These are phyloP conservation scores for Colletotrichum euphorbiae DNA, from an alignment of 2,329 filamentous ascomycete genomes.

Conservation along the genomic window DNA sequence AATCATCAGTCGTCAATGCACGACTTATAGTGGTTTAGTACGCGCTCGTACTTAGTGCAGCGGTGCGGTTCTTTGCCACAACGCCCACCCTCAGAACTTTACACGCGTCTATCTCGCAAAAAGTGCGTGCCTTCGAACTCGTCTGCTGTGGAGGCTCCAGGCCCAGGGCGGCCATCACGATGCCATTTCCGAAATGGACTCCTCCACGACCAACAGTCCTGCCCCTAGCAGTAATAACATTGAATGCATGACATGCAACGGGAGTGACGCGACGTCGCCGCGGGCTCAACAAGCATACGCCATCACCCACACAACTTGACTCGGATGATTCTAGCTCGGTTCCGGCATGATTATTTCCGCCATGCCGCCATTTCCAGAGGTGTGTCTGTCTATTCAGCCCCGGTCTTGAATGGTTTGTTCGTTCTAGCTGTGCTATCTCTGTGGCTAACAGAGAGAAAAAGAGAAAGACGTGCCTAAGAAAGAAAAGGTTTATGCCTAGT, in stretches of 20 bases:
- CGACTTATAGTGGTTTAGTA: background rate
- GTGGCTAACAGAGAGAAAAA: no score
- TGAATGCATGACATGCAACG: conserved; percentile 1
- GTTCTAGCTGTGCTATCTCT: no score
- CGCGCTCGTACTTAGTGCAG: background rate
- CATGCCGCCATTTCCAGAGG: no score
- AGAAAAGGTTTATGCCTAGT: background rate
- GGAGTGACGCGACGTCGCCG: background rate
- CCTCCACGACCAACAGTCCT: background rate
- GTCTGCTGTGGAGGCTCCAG: background rate
- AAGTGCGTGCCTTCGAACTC: conserved; percentile 1
- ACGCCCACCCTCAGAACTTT: conserved; percentile 5
- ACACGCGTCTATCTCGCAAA: conserved; percentile 9
- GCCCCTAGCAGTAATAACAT: background rate
- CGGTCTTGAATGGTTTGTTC: background rate
- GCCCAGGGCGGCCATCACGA: background rate
- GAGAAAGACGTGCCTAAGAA: no score
- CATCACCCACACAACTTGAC: background rate
- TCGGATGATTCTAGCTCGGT: no score
- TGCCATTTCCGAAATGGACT: background rate
- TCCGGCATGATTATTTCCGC: no score
- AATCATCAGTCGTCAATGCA: conserved; percentile 3
- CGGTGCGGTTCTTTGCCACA: conserved; percentile 22
- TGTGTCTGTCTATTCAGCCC: background rate
- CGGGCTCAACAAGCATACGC: background rate